These are phyloP conservation scores for Rhizopogon rudus DNA, from an alignment of 768 basidiomycete genomes.

Conservation along the genomic window DNA sequence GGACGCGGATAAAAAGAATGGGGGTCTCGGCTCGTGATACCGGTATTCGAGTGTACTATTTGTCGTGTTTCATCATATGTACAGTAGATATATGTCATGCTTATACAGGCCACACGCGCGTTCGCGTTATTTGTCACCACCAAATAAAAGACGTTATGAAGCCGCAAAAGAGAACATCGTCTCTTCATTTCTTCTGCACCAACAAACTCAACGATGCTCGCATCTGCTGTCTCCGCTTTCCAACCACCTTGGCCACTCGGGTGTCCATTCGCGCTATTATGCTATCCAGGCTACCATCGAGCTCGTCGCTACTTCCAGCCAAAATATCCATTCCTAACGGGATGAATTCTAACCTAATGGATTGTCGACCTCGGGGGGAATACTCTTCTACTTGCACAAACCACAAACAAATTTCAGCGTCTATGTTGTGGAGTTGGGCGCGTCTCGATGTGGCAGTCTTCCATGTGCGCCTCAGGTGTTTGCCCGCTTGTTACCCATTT, in stretches of 20 bases:
- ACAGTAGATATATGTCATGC: no score
- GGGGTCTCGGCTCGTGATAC: no score
- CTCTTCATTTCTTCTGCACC: not conserved
- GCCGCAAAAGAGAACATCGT: no score
- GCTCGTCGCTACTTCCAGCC: constrained; percentile 36
- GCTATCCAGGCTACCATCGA: constrained; percentile 24
- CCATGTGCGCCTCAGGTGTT: constrained; percentile 9
- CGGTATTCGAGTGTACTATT: constrained; percentile 7
- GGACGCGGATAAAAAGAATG: constrained; percentile 11
- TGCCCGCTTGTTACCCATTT: constrained; percentile 18
- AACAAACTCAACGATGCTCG: not conserved
- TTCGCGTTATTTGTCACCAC: not conserved
- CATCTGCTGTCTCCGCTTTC: constrained; percentile 10
- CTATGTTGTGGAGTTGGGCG: constrained; percentile 14
- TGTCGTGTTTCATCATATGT: constrained; percentile 2
- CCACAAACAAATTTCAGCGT: constrained; percentile 14
- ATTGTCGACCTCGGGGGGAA: constrained; percentile 29
- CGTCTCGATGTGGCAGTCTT: constrained; percentile 4
- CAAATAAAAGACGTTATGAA: not conserved
- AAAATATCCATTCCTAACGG: constrained; percentile 44
- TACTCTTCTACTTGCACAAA: constrained; percentile 19
- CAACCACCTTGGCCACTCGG: constrained; percentile 43
- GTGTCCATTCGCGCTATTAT: constrained; percentile 30
- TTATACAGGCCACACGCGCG: not conserved
- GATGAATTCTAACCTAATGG: constrained; percentile 64